These are phyloP conservation scores for Trichoderma sp. DNA, from an alignment of 2,329 filamentous ascomycete species.

Conservation along the genomic window DNA sequence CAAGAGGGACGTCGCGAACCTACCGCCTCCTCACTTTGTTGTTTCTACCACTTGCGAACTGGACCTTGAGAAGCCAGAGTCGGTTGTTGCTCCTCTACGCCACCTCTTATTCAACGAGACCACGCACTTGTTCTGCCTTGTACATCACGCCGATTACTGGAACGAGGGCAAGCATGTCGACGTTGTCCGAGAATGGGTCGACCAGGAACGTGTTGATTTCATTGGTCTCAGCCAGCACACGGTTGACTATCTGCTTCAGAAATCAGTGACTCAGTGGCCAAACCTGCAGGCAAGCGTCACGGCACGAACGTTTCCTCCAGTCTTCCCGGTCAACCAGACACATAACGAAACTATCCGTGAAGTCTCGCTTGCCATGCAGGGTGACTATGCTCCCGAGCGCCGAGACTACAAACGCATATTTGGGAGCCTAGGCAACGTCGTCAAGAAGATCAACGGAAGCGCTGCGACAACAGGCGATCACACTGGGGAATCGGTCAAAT, in stretches of 20 bases:
- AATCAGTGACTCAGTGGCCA: slow-evolving; percentile 19
- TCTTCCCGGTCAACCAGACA: slow-evolving; percentile 22
- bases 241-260: slow-evolving; percentile 21
- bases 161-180: slow-evolving; percentile 17
- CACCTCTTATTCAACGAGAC: slow-evolving; percentile 19
- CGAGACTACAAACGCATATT: slow-evolving; percentile 25
- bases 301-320: slow-evolving; percentile 20
- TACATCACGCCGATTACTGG: slow-evolving; percentile 23
- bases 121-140: slow-evolving; percentile 19
- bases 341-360: neutral
- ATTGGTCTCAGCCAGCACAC: slow-evolving; percentile 24
- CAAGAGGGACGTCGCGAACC: slow-evolving; percentile 12
- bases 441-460: slow-evolving; percentile 12
- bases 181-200: slow-evolving; percentile 19
- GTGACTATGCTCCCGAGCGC: slow-evolving; percentile 24
- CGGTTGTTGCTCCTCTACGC: slow-evolving; percentile 16
- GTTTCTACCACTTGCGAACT: slow-evolving; percentile 22
- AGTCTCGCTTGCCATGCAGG: slow-evolving; percentile 19
- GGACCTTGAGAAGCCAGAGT: slow-evolving; percentile 21
- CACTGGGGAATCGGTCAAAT: slow-evolving; percentile 4
- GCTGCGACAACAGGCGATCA: neutral
- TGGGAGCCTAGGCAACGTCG: slow-evolving; percentile 17
- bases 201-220: slow-evolving; percentile 16
- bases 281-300: slow-evolving; percentile 22
- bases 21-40: slow-evolving; percentile 19